Conservation (phyloP, 2,329 filamentous ascomycete species). For the Cladobotryum protrusum region DNA sequence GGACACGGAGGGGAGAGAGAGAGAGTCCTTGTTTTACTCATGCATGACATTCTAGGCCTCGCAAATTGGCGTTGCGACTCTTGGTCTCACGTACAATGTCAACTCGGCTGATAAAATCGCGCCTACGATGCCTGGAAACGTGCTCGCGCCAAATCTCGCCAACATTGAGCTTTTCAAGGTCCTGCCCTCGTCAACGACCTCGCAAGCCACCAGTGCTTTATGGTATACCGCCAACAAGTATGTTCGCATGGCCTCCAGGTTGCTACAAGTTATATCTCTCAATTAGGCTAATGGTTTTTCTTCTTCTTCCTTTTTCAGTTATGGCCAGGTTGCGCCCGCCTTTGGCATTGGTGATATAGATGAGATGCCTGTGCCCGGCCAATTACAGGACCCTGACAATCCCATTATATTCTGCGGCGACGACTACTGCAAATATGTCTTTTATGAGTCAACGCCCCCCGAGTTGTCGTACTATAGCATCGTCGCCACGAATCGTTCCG, state of each 20-base stretch:
- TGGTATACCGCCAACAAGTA: slow-evolving; percentile 38
- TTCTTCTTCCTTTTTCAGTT: slow-evolving; percentile 20
- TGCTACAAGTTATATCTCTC: not conserved
- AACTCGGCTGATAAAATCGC: slow-evolving; percentile 30
- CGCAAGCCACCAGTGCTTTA: slow-evolving; percentile 24
- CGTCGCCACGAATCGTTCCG: slow-evolving; percentile 27
- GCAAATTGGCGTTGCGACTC: slow-evolving; percentile 36
- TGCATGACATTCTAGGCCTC: slow-evolving; percentile 23
- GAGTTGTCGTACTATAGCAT: slow-evolving; percentile 12
- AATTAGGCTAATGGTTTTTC: not conserved
- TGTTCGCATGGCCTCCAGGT: not conserved
- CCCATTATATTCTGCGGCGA: slow-evolving; percentile 28
- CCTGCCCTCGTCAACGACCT: slow-evolving; percentile 14
- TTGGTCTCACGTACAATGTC: slow-evolving; percentile 37
- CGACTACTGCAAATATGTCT: slow-evolving; percentile 28
- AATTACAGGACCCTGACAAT: slow-evolving; percentile 24
- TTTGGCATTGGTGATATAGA: slow-evolving; percentile 17
- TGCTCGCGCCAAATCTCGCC: slow-evolving; percentile 32
- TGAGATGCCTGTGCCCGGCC: slow-evolving; percentile 23
- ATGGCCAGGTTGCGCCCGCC: slow-evolving; percentile 31
- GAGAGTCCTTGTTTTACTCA: too few relatives aligned
- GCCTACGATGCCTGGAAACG: slow-evolving; percentile 26
- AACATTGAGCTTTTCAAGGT: slow-evolving; percentile 27
- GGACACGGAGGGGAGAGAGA: too few relatives aligned
- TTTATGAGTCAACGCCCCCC: slow-evolving; percentile 27